These are phyloP conservation scores for Eutrema japonicum DNA, from an alignment of 345 rosid genomes.

Conservation along the genomic window DNA sequence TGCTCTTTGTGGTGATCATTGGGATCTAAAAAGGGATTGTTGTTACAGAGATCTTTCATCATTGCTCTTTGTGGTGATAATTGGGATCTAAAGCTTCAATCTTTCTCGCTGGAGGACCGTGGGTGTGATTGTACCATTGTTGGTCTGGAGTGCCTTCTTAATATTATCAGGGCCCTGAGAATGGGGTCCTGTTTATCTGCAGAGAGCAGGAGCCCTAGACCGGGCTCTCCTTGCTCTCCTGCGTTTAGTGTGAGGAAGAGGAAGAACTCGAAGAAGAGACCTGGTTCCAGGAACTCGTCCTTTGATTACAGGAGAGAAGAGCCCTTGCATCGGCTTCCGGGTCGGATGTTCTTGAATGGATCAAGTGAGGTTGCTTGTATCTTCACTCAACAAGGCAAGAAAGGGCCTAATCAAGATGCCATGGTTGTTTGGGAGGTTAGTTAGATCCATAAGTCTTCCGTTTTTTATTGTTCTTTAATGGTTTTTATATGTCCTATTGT, in stretches of 20 bases:
- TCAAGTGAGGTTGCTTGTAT: slow-evolving; percentile 81
- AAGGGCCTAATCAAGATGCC: slow-evolving; percentile 99
- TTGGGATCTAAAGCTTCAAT: slow-evolving; percentile 59
- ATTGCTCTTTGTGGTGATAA: slow-evolving; percentile 37
- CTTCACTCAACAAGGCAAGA: slow-evolving; percentile 93
- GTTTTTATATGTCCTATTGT: not conserved
- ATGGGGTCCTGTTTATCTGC: slow-evolving; percentile 99
- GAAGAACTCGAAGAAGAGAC: slow-evolving; percentile 62
- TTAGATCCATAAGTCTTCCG: not conserved
- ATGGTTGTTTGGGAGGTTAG: slow-evolving; percentile 99
- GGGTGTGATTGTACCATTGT: slow-evolving; percentile 61
- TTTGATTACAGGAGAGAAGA: slow-evolving; percentile 72
- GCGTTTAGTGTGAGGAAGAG: slow-evolving; percentile 63
- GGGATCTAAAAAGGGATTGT: slow-evolving; percentile 5
- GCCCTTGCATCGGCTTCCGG: slow-evolving; percentile 72
- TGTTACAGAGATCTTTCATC: slow-evolving; percentile 31
- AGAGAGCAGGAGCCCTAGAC: slow-evolving; percentile 89
- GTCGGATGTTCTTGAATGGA: slow-evolving; percentile 83
- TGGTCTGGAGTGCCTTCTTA: slow-evolving; percentile 96
- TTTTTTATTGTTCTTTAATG: not conserved
- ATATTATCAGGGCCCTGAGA: slow-evolving; percentile 97
- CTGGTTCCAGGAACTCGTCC: slow-evolving; percentile 64
- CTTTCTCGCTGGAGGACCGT: slow-evolving; percentile 60
- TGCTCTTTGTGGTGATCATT: slow-evolving; percentile 31
- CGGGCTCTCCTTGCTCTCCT: slow-evolving; percentile 83